These are phyloP conservation scores for Amaranthus tricolor DNA, from an alignment of 179 eudicot genomes.

Conservation along the genomic window DNA sequence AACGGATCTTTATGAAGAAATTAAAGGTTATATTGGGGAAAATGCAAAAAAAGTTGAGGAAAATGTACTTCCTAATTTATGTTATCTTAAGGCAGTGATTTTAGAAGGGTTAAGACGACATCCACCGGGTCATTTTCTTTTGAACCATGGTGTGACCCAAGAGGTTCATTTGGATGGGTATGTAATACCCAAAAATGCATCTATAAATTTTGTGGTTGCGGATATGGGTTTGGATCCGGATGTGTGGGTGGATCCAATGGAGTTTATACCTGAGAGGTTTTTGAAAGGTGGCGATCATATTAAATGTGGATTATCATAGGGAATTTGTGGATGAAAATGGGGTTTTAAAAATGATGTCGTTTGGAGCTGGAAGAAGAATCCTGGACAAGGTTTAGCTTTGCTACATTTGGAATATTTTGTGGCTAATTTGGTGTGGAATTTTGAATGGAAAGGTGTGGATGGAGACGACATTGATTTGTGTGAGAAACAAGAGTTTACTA, in stretches of 20 bases:
- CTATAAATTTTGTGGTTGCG: conserved; percentile 14
- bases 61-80: conserved; percentile 7
- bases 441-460: conserved; percentile 16
- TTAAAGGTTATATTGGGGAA: background rate
- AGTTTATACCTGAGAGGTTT: conserved; percentile 18
- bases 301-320: background rate
- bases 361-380: conserved; percentile 26
- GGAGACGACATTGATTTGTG: conserved; percentile 16
- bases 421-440: conserved; percentile 24
- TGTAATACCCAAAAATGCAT: conserved; percentile 9
- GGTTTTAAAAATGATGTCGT: conserved; percentile 28
- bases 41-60: conserved; percentile 4
- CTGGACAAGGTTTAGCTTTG: conserved; percentile 16
- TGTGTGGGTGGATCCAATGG: conserved; percentile 16
- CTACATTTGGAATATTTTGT: conserved; percentile 24
- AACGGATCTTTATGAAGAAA: conserved; percentile 2
- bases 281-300: background rate
- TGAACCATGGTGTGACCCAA: conserved; percentile 18
- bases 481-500: conserved; percentile 25
- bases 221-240: conserved; percentile 19
- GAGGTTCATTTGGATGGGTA: conserved; percentile 16
- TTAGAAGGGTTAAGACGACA: conserved; percentile 19
- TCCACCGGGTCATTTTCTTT: conserved; percentile 17
- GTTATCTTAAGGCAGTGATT: conserved; percentile 16
- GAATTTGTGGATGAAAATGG: conserved; percentile 18